Conservation (phyloP, 345 rosid species). For the Gossypium mustelinum region DNA sequence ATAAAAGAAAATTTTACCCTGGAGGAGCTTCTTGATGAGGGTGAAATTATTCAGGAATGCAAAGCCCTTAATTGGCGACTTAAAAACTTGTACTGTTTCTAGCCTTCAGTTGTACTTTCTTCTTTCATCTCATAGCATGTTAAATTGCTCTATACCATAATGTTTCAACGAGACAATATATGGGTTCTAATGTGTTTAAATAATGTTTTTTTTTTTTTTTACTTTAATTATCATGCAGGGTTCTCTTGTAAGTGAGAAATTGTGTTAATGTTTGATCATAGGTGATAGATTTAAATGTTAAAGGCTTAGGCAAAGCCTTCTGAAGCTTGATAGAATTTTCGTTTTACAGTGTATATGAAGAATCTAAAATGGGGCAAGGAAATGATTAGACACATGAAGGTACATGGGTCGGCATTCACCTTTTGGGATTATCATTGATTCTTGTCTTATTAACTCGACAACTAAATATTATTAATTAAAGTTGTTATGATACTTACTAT, state of each 20-base stretch:
- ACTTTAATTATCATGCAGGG: background rate
- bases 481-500: too few species aligned
- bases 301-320: background rate
- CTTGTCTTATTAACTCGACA: background rate
- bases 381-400: background rate
- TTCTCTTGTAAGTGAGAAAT: background rate
- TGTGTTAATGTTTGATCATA: background rate
- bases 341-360: background rate
- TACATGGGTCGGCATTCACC: background rate
- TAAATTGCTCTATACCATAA: background rate
- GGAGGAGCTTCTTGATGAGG: slow-evolving; percentile 97
- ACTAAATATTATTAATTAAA: background rate
- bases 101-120: background rate
- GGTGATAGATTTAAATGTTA: background rate
- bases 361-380: background rate
- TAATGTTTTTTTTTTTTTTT: background rate
- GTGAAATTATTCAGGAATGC: slow-evolving; percentile 97
- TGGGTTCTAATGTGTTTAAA: background rate
- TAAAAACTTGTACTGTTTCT: slow-evolving; percentile 59
- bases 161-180: background rate
- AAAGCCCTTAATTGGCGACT: slow-evolving; percentile 82
- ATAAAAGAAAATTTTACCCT: slow-evolving; percentile 69
- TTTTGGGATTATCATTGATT: background rate
- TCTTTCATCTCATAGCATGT: background rate
- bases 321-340: background rate